Percentiles rank a stretch among this genome's conserved stretches.
Conservation (phyloP, 225 moss, liverwort and hornwort genomes). For the Lunularia cruciata region DNA sequence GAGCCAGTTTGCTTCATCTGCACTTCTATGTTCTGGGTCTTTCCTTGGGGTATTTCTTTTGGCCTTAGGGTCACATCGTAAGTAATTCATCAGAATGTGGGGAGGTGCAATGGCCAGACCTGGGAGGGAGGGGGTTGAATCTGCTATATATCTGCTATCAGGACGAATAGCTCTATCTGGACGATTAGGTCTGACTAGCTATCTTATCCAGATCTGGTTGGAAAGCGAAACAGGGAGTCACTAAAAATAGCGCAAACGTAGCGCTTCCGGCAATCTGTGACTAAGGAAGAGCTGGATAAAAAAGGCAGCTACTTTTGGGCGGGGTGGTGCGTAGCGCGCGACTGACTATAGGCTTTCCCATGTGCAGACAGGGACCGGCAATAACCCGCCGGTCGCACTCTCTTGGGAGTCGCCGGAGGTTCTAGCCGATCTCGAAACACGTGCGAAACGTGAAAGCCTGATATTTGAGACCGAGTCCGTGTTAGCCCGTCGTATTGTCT, state of each 20-base stretch:
- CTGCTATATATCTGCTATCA: no score
- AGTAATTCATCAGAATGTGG: no score
- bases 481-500: neutral
- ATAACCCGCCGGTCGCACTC: neutral
- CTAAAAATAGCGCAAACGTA: neutral
- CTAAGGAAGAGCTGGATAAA: neutral
- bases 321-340: neutral
- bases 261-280: neutral
- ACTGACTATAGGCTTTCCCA: neutral
- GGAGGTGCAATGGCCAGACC: no score
- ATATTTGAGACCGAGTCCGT: neutral
- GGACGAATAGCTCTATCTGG: no score
- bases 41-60: no score
- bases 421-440: neutral
- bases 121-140: no score
- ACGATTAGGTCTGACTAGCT: no score
- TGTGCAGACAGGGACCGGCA: neutral
- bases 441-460: neutral
- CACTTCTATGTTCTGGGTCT: no score
- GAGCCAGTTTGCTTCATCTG: no score
- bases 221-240: neutral
- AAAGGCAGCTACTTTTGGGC: neutral
- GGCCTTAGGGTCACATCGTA: no score
- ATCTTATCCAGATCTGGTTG: no score
- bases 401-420: neutral